Conservation (phyloP, 768 basidiomycete species). For the Lepiota brunneoincarnata region DNA sequence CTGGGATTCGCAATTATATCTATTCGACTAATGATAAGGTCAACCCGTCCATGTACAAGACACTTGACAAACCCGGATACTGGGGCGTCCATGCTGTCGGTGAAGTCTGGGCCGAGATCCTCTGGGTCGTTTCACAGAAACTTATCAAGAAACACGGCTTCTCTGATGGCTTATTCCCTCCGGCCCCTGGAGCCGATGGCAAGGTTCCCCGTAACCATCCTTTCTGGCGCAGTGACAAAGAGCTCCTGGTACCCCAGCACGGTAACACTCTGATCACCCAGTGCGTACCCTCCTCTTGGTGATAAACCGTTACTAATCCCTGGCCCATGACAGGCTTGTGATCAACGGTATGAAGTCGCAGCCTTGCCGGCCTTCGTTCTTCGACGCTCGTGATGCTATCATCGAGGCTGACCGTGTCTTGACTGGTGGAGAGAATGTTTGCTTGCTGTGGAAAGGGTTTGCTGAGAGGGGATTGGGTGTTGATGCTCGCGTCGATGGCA, state of each 20-base stretch:
- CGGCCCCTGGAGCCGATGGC: slow-evolving; percentile 60
- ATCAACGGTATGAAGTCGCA: slow-evolving; percentile 95
- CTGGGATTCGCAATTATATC: slow-evolving; percentile 83
- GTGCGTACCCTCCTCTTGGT: slow-evolving; percentile 28
- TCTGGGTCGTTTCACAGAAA: slow-evolving; percentile 74
- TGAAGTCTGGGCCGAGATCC: slow-evolving; percentile 93
- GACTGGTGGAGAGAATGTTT: slow-evolving; percentile 92
- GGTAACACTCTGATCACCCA: slow-evolving; percentile 86
- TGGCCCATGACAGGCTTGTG: slow-evolving; percentile 51
- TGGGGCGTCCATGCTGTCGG: slow-evolving; percentile 93
- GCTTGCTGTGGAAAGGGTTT: slow-evolving; percentile 85
- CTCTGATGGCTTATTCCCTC: slow-evolving; percentile 78
- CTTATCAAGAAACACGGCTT: slow-evolving; percentile 84
- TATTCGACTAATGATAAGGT: slow-evolving; percentile 75
- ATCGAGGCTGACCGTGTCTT: slow-evolving; percentile 87
- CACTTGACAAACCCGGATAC: slow-evolving; percentile 89
- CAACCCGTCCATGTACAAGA: slow-evolving; percentile 94
- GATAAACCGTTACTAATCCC: background rate
- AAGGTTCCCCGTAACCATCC: slow-evolving; percentile 75
- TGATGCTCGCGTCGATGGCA: slow-evolving; percentile 70
- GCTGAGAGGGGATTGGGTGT: slow-evolving; percentile 76
- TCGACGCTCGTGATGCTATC: slow-evolving; percentile 87
- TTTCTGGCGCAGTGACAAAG: slow-evolving; percentile 43
- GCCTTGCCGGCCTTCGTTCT: slow-evolving; percentile 87
- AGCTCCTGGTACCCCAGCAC: slow-evolving; percentile 78